Percentiles rank a stretch among this genome's conserved stretches.
Conservation (phyloP, 805 yeast species). For the Saccharomyces eubayanus region DNA sequence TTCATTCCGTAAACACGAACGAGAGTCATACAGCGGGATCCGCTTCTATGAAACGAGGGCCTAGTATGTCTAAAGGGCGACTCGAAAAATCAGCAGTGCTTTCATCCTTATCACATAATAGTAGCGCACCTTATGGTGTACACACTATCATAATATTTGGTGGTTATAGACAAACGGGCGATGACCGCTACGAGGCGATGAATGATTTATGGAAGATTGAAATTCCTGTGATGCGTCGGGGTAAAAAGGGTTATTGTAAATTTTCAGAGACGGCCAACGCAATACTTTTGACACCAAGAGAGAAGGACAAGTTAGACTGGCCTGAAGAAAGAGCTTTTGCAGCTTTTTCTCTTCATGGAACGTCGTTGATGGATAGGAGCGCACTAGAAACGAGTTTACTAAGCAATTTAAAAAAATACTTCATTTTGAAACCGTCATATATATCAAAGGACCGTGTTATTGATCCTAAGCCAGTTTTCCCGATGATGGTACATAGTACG, state of each 20-base stretch:
- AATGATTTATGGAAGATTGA: slow-evolving; percentile 38
- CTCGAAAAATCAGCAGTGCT: not conserved
- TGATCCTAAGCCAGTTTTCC: not conserved
- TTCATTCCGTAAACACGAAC: not conserved
- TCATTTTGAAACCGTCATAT: not conserved
- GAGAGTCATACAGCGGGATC: not conserved
- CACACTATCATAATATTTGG: slow-evolving; percentile 36
- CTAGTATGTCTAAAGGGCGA: not conserved
- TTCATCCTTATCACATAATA: not conserved
- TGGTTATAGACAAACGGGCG: slow-evolving; percentile 34
- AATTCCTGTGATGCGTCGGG: slow-evolving; percentile 31
- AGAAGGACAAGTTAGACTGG: slow-evolving; percentile 9
- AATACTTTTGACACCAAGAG: slow-evolving; percentile 19
- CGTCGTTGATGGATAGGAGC: not conserved
- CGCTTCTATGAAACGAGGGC: not conserved
- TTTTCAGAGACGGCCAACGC: slow-evolving; percentile 32
- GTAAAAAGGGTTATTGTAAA: slow-evolving; percentile 28
- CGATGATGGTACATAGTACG: not conserved
- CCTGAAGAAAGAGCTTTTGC: slow-evolving; percentile 33
- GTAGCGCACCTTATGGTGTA: not conserved
- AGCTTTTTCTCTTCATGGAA: slow-evolving; percentile 21
- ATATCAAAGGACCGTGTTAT: not conserved
- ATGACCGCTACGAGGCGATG: slow-evolving; percentile 28
- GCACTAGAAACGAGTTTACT: slow-evolving; percentile 6
- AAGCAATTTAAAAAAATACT: slow-evolving; percentile 5